These are phyloP conservation scores for Dipodascopsis uninucleata DNA, from an alignment of 805 yeast species.

Conservation along the genomic window DNA sequence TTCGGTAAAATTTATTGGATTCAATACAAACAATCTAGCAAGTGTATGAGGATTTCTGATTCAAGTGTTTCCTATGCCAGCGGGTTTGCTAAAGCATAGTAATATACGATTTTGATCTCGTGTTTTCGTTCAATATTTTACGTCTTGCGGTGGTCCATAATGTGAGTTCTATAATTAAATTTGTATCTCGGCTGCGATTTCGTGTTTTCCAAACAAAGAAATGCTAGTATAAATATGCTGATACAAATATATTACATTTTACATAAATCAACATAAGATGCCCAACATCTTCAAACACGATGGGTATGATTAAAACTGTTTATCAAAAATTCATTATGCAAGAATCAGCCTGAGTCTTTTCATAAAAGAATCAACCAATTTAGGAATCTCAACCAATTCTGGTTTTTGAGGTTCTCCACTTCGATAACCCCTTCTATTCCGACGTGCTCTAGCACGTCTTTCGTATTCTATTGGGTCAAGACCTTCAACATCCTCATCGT, in stretches of 20 bases:
- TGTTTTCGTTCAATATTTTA: too few relatives aligned
- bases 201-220: too few relatives aligned
- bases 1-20: slow-evolving; percentile 27
- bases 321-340: too few relatives aligned
- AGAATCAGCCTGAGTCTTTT: slow-evolving; percentile 29
- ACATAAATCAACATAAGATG: too few relatives aligned
- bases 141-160: too few relatives aligned
- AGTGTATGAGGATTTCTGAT: slow-evolving; percentile 12
- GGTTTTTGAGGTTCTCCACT: slow-evolving; percentile 26
- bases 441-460: slow-evolving; percentile 31
- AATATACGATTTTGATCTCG: too few relatives aligned
- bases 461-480: slow-evolving; percentile 34
- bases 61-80: slow-evolving; percentile 28
- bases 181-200: too few relatives aligned
- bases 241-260: too few relatives aligned
- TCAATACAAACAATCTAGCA: slow-evolving; percentile 25
- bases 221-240: too few relatives aligned
- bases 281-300: too few relatives aligned
- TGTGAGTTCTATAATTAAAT: too few relatives aligned
- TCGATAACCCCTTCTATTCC: slow-evolving; percentile 21
- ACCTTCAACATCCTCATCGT: slow-evolving; percentile 33
- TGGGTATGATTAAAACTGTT: too few relatives aligned
- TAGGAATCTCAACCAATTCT: slow-evolving; percentile 19
- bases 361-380: slow-evolving; percentile 21
- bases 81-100: slow-evolving; percentile 23